A percentile compares a stretch with the other conserved stretches of the same genome.
Evolutionary conservation across 2,329 filamentous ascomycete species (phyloP).

Genomic region (Westerdykella ornata): DNA sequence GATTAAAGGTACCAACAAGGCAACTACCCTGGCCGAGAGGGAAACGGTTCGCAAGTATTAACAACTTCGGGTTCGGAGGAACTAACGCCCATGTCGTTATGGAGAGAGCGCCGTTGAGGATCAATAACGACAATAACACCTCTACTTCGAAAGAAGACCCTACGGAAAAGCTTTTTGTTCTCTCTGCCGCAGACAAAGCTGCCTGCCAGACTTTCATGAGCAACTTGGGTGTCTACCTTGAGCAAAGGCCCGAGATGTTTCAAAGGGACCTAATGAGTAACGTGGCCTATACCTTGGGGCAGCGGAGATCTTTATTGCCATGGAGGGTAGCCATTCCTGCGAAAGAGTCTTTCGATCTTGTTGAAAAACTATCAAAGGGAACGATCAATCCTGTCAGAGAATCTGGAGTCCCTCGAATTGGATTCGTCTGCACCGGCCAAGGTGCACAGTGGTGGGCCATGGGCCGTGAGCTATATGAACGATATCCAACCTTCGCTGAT

Average conservation of each 20-base stretch:
- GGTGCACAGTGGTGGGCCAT: conserved; percentile 32
- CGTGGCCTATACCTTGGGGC: conserved; percentile 22
- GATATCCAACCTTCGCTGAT: conserved; percentile 3
- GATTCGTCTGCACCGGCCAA: conserved; percentile 30
- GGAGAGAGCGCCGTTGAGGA: conserved; percentile 13
- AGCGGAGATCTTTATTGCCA: conserved; percentile 16
- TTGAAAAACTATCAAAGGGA: conserved; percentile 15
- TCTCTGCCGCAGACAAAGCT: conserved; percentile 17
- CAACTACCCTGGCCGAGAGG: conserved; percentile 20
- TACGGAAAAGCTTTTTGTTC: conserved; percentile 13
- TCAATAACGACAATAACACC: background rate
- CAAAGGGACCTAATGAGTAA: conserved; percentile 20
- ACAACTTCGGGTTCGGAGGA: conserved; percentile 44
- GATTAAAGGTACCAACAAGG: conserved; percentile 14
- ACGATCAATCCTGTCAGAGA: conserved; percentile 16
- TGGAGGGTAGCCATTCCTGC: conserved; percentile 18
- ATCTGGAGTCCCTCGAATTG: conserved; percentile 11
- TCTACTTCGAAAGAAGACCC: conserved; percentile 20
- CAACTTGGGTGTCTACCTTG: conserved; percentile 20
- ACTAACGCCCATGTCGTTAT: conserved; percentile 33
- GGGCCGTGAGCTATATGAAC: conserved; percentile 15
- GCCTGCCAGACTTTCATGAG: conserved; percentile 14
- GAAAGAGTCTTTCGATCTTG: conserved; percentile 9
- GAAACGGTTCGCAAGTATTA: conserved; percentile 39
- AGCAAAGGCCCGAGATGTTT: conserved; percentile 22